Conservation (phyloP, 768 basidiomycete genomes). For the Russula ochroleuca region DNA sequence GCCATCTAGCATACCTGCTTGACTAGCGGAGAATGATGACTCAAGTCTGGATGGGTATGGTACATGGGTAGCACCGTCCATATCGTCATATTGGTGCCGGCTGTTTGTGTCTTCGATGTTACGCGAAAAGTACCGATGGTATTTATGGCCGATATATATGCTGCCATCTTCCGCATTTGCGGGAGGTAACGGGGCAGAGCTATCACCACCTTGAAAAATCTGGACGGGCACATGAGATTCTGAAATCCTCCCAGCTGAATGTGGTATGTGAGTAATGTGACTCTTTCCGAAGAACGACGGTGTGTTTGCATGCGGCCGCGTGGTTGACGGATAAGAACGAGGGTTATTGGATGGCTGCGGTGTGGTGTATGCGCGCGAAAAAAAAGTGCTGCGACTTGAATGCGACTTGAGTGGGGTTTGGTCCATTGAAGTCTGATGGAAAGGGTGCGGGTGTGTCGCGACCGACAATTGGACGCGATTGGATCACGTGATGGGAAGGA, state of each 20-base stretch:
- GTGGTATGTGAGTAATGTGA: conserved; percentile 5
- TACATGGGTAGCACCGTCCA: background rate
- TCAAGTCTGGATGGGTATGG: conserved; percentile 1
- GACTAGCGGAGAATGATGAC: background rate
- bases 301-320: background rate
- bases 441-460: background rate
- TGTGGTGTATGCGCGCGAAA: conserved; percentile 18
- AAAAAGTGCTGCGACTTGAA: conserved; percentile 5
- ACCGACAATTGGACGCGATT: background rate
- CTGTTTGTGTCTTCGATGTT: conserved; percentile 1
- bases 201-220: background rate
- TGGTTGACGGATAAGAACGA: conserved; percentile 4
- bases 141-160: conserved; percentile 20
- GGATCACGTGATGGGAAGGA: conserved; percentile 9
- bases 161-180: conserved; percentile 2
- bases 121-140: conserved; percentile 7
- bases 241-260: conserved; percentile 8
- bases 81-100: background rate
- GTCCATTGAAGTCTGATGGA: background rate
- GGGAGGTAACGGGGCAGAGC: background rate
- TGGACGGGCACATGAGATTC: background rate
- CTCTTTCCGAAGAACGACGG: conserved; percentile 22
- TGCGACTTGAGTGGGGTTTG: conserved; percentile 8
- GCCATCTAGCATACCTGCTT: conserved; percentile 3
- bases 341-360: background rate